Conservation (phyloP, 75 land plant genomes). For the Cryptomeria japonica region DNA sequence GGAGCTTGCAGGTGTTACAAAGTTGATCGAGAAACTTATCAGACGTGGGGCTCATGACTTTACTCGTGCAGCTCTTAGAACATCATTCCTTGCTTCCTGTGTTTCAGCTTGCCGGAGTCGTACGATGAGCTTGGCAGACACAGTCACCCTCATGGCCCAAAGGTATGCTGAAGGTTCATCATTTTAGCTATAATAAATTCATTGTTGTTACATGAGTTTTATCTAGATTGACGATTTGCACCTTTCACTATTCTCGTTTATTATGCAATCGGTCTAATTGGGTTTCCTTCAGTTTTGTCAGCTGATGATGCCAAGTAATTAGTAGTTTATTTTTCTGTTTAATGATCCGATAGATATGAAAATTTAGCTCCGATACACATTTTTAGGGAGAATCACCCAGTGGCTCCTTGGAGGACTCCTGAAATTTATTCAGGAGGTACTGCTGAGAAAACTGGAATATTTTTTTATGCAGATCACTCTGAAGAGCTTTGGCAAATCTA, state of each 20-base stretch:
- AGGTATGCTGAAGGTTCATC: conserved; percentile 45
- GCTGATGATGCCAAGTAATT: background rate
- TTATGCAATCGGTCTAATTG: background rate
- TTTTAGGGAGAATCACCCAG: background rate
- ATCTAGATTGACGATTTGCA: background rate
- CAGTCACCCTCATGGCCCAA: conserved; percentile 91
- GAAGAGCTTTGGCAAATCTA: background rate
- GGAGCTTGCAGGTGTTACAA: conserved; percentile 67
- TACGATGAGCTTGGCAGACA: conserved; percentile 86
- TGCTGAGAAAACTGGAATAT: background rate
- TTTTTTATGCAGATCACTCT: background rate
- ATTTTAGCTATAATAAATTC: background rate
- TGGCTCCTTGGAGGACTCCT: background rate
- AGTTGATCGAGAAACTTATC: conserved; percentile 77
- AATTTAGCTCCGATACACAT: background rate
- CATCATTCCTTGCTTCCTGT: conserved; percentile 95
- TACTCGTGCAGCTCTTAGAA: conserved; percentile 86
- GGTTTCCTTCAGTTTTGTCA: background rate
- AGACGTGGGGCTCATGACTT: conserved; percentile 79
- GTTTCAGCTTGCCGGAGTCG: conserved; percentile 95
- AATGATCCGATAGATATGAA: background rate
- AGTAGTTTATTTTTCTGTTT: background rate
- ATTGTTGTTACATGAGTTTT: background rate
- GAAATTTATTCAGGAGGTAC: background rate
- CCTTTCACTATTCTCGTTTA: background rate